Evolutionary conservation across 2,329 filamentous ascomycete genomes (phyloP).

Genomic region (Decorospora gaudefroyi): DNA sequence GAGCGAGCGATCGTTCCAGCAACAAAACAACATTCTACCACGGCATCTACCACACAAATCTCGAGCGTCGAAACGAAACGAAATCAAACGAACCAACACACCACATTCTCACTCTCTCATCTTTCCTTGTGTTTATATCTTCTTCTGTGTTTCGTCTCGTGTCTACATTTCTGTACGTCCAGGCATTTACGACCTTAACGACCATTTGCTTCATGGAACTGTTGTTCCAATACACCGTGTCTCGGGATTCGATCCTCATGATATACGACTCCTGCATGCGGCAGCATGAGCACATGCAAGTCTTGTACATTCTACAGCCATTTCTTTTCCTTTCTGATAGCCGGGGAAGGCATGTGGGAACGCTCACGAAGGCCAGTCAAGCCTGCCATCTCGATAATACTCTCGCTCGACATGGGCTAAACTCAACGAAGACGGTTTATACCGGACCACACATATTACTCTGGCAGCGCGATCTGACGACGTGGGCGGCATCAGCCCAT

Average conservation of each 20-base stretch:
- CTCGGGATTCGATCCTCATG: constrained; percentile 39
- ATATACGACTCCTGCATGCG: constrained; percentile 47
- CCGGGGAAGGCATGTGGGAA: constrained; percentile 21
- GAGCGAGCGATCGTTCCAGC: constrained; percentile 25
- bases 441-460: constrained; percentile 14
- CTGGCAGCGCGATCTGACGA: constrained; percentile 28
- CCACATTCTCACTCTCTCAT: constrained; percentile 18
- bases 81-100: constrained; percentile 7
- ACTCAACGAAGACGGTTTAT: constrained; percentile 12
- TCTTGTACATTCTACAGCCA: constrained; percentile 45
- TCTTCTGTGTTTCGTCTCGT: constrained; percentile 40
- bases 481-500: constrained; percentile 17
- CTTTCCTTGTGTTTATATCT: constrained; percentile 42
- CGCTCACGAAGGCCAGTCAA: constrained; percentile 21
- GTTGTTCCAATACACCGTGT: constrained; percentile 29
- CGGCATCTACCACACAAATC: constrained; percentile 60
- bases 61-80: constrained; percentile 42
- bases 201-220: constrained; percentile 36
- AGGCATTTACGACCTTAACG: constrained; percentile 47
- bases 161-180: constrained; percentile 36
- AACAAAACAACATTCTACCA: constrained; percentile 17
- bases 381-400: constrained; percentile 23
- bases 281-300: constrained; percentile 43
- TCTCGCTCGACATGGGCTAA: constrained; percentile 16
- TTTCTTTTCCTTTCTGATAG: constrained; percentile 33